These are phyloP conservation scores for Blepharisma stoltei DNA, from an alignment of 73 alveolate genomes.

Conservation along the genomic window DNA sequence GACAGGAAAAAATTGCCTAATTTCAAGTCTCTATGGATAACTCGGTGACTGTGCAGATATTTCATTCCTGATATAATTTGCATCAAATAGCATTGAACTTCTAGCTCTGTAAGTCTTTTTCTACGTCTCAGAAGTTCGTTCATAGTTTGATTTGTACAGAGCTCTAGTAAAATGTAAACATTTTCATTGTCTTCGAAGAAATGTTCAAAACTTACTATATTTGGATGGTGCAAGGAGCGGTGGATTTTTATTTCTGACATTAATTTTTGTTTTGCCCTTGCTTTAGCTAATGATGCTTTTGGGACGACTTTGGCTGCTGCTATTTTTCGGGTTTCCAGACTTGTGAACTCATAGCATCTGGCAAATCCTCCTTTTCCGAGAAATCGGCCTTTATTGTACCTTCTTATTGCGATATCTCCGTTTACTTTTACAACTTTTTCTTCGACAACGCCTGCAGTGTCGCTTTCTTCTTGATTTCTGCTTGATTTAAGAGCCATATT, in stretches of 20 bases:
- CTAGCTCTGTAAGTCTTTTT: slow-evolving; percentile 53
- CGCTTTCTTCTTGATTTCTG: too few species aligned
- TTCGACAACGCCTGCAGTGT: slow-evolving; percentile 62
- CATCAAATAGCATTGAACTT: slow-evolving; percentile 47
- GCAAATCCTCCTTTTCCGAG: slow-evolving; percentile 98
- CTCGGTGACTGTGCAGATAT: slow-evolving; percentile 60
- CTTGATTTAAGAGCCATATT: too few species aligned
- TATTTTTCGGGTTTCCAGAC: slow-evolving; percentile 64
- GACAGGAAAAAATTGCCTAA: slow-evolving; percentile 66
- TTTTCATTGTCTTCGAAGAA: slow-evolving; percentile 92
- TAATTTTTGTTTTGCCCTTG: slow-evolving; percentile 93
- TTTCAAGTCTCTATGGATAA: slow-evolving; percentile 73
- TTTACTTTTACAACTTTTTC: slow-evolving; percentile 58
- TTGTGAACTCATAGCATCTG: slow-evolving; percentile 85
- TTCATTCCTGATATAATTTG: slow-evolving; percentile 54
- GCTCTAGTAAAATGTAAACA: slow-evolving; percentile 85
- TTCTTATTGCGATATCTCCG: slow-evolving; percentile 69
- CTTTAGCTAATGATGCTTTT: slow-evolving; percentile 80
- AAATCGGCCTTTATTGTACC: slow-evolving; percentile 73
- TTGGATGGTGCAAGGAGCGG: slow-evolving; percentile 84
- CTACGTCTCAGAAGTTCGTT: slow-evolving; percentile 68
- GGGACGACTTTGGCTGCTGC: slow-evolving; percentile 91
- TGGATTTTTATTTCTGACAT: slow-evolving; percentile 94
- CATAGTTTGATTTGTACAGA: slow-evolving; percentile 83
- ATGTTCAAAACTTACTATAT: slow-evolving; percentile 91